Evolutionary conservation across 2,329 filamentous ascomycete genomes (phyloP).

Genomic region (Phialophora expanda): DNA sequence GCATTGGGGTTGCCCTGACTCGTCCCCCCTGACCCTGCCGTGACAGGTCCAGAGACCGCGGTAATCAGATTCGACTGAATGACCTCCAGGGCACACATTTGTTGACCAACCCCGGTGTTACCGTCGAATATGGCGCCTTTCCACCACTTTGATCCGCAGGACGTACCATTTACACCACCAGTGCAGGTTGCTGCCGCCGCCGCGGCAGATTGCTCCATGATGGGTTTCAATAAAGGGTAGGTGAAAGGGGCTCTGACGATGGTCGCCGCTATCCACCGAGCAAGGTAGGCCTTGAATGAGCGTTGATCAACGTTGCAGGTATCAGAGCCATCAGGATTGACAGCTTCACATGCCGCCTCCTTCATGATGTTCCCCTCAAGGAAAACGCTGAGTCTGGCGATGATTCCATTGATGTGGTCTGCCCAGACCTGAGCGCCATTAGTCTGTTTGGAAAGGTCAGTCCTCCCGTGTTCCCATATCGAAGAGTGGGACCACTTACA

Average conservation of each 20-base stretch:
- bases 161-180: slow-evolving; percentile 52
- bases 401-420: slow-evolving; percentile 56
- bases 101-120: slow-evolving; percentile 47
- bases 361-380: slow-evolving; percentile 60
- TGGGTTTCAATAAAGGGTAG: slow-evolving; percentile 56
- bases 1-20: slow-evolving; percentile 56
- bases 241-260: slow-evolving; percentile 65
- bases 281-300: slow-evolving; percentile 69
- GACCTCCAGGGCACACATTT: slow-evolving; percentile 58
- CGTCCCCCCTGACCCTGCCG: slow-evolving; percentile 62
- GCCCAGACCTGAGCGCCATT: slow-evolving; percentile 58
- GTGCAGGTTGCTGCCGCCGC: slow-evolving; percentile 62
- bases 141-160: slow-evolving; percentile 52
- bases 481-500: slow-evolving; percentile 42
- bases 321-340: slow-evolving; percentile 39
- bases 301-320: slow-evolving; percentile 68
- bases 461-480: not conserved
- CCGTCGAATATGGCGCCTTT: slow-evolving; percentile 44
- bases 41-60: slow-evolving; percentile 50
- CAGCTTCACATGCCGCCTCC: slow-evolving; percentile 64
- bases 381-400: slow-evolving; percentile 61
- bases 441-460: slow-evolving; percentile 42
- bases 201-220: slow-evolving; percentile 59
- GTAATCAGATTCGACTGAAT: slow-evolving; percentile 61
- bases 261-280: slow-evolving; percentile 64